Evolutionary conservation across 2,329 filamentous ascomycete genomes (phyloP).

Genomic region (Fusarium sp.): DNA sequence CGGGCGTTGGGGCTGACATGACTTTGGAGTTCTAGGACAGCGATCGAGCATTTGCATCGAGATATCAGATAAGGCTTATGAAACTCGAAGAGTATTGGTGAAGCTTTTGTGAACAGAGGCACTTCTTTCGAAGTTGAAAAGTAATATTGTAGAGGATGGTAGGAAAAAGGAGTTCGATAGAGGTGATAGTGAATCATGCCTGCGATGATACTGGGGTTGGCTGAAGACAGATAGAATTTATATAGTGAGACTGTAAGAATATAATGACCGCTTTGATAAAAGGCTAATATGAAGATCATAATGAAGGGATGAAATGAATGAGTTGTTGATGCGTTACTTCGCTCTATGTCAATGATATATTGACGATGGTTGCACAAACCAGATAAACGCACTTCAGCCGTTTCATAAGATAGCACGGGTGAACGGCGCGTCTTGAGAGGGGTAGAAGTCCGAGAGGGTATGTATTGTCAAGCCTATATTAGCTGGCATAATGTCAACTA

Average conservation of each 20-base stretch:
- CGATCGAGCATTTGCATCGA: fast-evolving
- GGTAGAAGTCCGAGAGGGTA: fast-evolving
- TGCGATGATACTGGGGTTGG: fast-evolving
- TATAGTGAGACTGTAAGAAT: not conserved
- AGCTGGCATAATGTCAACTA: fast-evolving
- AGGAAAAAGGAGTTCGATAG: not conserved
- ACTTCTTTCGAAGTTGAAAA: not conserved
- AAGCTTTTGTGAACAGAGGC: fast-evolving
- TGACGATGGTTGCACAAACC: not conserved
- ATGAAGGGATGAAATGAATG: fast-evolving
- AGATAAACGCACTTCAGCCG: not conserved
- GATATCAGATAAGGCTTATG: not conserved
- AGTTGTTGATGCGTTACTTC: fast-evolving
- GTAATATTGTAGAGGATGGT: fast-evolving
- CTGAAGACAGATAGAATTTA: not conserved
- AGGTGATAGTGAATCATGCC: fast-evolving
- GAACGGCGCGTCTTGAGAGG: fast-evolving
- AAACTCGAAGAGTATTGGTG: fast-evolving
- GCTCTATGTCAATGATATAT: not conserved
- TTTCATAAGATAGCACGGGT: not conserved
- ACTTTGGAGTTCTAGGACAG: fast-evolving
- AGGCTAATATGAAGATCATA: fast-evolving
- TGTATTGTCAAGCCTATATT: fast-evolving
- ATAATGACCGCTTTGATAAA: fast-evolving
- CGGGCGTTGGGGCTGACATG: not conserved